Percentiles rank a stretch among this genome's conserved stretches.
Conservation (phyloP, 2,329 filamentous ascomycete species). For the Calonectria pseudoreteaudii region DNA sequence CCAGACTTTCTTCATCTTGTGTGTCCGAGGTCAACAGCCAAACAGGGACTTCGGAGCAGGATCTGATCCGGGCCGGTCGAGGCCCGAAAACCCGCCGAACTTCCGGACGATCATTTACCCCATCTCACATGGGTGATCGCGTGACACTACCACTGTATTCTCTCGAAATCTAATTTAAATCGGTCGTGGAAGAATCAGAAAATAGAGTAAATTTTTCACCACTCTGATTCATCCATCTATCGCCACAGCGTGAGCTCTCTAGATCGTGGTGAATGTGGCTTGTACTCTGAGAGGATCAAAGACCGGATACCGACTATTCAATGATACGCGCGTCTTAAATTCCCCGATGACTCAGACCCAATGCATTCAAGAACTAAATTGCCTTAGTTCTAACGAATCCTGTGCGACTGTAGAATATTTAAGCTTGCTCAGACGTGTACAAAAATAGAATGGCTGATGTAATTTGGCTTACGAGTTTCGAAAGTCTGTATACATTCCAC, state of each 20-base stretch:
- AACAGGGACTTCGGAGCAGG: not conserved
- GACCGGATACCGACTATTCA: not conserved
- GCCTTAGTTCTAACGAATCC: not conserved
- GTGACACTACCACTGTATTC: not conserved
- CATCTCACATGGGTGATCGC: not conserved
- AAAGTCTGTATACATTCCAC: not conserved
- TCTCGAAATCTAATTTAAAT: not conserved
- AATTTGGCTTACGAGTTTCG: not conserved
- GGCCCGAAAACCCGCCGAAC: not conserved
- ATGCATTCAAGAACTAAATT: not conserved
- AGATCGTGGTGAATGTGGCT: not conserved
- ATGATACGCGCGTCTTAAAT: not conserved
- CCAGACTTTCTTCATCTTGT: not conserved
- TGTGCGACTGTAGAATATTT: not conserved
- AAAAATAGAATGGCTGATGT: not conserved
- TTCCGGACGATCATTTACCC: not conserved
- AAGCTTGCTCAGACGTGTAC: not conserved
- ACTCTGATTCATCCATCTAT: not conserved
- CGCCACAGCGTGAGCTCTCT: not conserved
- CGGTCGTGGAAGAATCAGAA: too few relatives aligned
- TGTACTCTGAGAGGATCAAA: not conserved
- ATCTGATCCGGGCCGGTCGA: not conserved
- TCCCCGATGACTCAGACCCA: not conserved
- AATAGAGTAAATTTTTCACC: not conserved
- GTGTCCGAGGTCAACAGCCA: too few relatives aligned